phyloP scores from a whole-genome alignment of 2,329 filamentous ascomycete genomes.

The Sphaerulina populicola region DNA sequence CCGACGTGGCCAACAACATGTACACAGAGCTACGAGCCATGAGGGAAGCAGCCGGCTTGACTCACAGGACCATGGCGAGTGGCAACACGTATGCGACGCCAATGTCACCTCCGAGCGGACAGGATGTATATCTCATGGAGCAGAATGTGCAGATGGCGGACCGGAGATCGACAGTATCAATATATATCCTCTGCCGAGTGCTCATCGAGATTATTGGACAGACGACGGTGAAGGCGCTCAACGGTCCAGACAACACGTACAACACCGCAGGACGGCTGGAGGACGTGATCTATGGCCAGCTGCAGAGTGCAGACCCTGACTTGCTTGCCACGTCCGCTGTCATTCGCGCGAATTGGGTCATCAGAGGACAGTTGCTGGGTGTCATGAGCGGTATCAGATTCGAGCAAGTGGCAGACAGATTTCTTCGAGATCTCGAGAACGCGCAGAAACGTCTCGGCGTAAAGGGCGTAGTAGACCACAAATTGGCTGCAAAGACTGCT shows the following conservation, averaged over 20 bases:
- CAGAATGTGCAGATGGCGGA: constrained; percentile 44
- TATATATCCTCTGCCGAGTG: constrained; percentile 90
- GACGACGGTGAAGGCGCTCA: constrained; percentile 69
- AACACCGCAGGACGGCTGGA: constrained; percentile 94
- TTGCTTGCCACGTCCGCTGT: constrained; percentile 68
- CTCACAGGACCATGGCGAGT: constrained; percentile 20
- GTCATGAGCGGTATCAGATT: constrained; percentile 95
- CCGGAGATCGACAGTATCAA: constrained; percentile 83
- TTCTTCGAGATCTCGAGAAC: constrained; percentile 68
- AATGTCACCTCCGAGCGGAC: constrained; percentile 19
- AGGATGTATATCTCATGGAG: constrained; percentile 26
- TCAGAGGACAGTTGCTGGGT: constrained; percentile 88
- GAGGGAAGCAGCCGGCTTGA: constrained; percentile 20
- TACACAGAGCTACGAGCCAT: constrained; percentile 27
- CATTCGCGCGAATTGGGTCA: constrained; percentile 88
- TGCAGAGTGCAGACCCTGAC: constrained; percentile 80
- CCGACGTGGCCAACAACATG: constrained; percentile 59
- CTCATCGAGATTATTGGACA: constrained; percentile 90
- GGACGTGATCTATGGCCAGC: constrained; percentile 90
- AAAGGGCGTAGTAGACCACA: constrained; percentile 59
- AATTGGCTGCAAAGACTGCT: constrained; percentile 73
- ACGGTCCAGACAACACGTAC: constrained; percentile 45
- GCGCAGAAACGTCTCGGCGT: constrained; percentile 66
- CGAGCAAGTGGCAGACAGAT: constrained; percentile 69
- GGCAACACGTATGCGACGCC: constrained; percentile 16